Evolutionary conservation across 306 rosid species (phyloP).

Genomic region (Astragalus glycyphyllos): DNA sequence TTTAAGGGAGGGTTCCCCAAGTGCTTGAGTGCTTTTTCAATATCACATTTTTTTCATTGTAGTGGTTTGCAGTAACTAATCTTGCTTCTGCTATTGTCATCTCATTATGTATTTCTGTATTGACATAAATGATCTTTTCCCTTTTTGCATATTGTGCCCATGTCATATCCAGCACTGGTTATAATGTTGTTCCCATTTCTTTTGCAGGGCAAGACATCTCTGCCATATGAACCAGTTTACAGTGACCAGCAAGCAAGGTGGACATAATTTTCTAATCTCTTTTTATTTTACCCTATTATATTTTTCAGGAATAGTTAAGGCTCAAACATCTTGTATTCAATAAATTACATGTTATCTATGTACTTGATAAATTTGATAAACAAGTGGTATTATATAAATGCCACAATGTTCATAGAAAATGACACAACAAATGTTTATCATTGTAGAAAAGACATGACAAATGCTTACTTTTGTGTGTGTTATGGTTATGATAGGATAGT

Average conservation of each 20-base stretch:
- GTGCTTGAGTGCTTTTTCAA: too few species aligned
- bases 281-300: conserved; percentile 19
- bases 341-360: not conserved
- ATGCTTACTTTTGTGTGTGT: too few species aligned
- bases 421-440: not conserved
- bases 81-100: conserved; percentile 14
- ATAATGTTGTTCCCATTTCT: conserved; percentile 26
- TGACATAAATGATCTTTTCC: conserved; percentile 30
- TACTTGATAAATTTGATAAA: conserved; percentile 17
- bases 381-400: too few species aligned
- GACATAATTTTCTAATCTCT: conserved; percentile 26
- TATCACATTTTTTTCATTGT: not conserved
- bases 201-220: conserved; percentile 53
- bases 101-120: not conserved
- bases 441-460: not conserved
- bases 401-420: not conserved
- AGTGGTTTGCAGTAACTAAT: conserved; percentile 25
- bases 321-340: conserved; percentile 14
- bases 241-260: conserved; percentile 57
- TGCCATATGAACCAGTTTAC: conserved; percentile 55
- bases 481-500: too few species aligned
- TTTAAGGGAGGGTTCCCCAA: too few species aligned
- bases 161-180: conserved; percentile 3
- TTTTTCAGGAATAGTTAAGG: conserved; percentile 3
- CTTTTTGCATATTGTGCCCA: not conserved